phyloP scores from a whole-genome alignment of 306 rosid genomes.

The Trifolium subterraneum region DNA sequence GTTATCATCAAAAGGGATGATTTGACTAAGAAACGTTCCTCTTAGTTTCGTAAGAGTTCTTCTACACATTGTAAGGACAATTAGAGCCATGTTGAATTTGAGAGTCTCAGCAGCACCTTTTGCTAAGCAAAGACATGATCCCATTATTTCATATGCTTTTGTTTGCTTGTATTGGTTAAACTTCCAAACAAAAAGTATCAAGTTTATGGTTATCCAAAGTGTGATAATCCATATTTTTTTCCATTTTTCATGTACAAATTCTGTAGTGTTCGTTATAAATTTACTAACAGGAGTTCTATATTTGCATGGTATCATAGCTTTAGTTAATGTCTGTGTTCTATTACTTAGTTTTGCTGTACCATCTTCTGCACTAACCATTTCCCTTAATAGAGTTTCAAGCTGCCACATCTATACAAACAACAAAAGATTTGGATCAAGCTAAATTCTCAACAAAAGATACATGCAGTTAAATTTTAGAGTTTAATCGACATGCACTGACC shows the following conservation, averaged over 20 bases:
- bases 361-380: conserved; percentile 62
- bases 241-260: conserved; percentile 64
- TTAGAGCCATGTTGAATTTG: conserved; percentile 91
- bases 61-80: conserved; percentile 86
- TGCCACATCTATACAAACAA: conserved; percentile 69
- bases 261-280: conserved; percentile 37
- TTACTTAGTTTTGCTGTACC: conserved; percentile 28
- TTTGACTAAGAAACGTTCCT: conserved; percentile 58
- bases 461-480: background rate
- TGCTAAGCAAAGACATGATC: conserved; percentile 78
- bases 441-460: background rate
- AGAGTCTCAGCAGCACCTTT: conserved; percentile 96
- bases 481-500: no score
- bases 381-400: conserved; percentile 72
- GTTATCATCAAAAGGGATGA: conserved; percentile 88
- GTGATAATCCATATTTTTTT: conserved; percentile 70
- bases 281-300: conserved; percentile 67
- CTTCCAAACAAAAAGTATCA: conserved; percentile 68
- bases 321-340: conserved; percentile 54
- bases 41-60: conserved; percentile 75
- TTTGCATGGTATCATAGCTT: conserved; percentile 71
- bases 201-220: conserved; percentile 66
- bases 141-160: conserved; percentile 71
- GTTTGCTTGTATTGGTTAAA: conserved; percentile 56
- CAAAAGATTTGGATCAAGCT: no score